phyloP scores from a whole-genome alignment of 768 basidiomycete genomes.

The Mrakia frigida region DNA sequence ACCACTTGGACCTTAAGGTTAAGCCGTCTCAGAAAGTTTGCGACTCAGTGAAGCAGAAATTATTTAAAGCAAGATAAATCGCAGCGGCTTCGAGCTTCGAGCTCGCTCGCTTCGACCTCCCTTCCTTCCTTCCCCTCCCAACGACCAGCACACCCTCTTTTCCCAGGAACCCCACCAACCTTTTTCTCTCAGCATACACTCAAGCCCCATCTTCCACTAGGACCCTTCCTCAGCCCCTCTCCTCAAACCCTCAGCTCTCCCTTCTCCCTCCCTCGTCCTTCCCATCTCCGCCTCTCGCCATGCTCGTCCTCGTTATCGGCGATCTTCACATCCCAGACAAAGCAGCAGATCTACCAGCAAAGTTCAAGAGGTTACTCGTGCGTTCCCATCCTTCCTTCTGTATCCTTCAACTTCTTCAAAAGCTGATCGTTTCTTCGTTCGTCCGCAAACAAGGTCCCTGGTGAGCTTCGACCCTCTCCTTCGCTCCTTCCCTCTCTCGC shows the following conservation, averaged over 20 bases:
- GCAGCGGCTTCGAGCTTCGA: no score
- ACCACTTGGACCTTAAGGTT: no score
- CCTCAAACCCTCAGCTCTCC: not conserved
- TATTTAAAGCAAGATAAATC: no score
- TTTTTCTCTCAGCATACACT: no score
- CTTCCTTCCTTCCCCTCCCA: no score
- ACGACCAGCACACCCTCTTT: no score
- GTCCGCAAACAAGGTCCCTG: constrained; percentile 14
- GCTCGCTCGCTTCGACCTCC: no score
- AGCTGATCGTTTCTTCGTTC: not conserved
- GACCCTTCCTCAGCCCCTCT: no score
- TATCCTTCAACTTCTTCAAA: not conserved
- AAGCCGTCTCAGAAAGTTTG: no score
- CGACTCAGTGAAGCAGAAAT: no score
- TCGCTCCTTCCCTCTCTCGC: not conserved
- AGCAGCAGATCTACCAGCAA: constrained; percentile 68
- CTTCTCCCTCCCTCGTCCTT: not conserved
- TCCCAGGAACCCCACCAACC: no score
- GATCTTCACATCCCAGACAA: constrained; percentile 93
- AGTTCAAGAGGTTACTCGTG: constrained; percentile 91
- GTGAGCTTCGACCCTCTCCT: constrained; percentile 8
- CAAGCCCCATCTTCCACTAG: not conserved
- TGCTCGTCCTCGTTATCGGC: constrained; percentile 88
- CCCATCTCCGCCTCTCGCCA: not conserved
- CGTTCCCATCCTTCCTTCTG: constrained; percentile 28